These are phyloP conservation scores for Urostyla sp. DNA, from an alignment of 73 alveolate genomes.

Conservation along the genomic window DNA sequence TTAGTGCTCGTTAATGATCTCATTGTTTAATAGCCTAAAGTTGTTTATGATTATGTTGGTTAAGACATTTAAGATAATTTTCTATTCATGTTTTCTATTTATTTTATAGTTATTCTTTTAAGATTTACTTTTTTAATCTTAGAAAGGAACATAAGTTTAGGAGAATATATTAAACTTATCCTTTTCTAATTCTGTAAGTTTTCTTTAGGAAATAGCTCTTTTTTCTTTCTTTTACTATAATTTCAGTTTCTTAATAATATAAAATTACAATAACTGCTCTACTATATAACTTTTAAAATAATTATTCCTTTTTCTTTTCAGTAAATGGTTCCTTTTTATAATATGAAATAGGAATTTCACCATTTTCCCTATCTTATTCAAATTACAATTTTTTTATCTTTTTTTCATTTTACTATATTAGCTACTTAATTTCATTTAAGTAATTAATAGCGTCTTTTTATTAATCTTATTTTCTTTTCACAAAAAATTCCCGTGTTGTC, in stretches of 20 bases:
- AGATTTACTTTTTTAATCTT: background rate
- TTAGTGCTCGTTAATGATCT: background rate
- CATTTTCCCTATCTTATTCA: background rate
- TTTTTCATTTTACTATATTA: background rate
- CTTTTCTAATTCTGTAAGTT: slow-evolving; percentile 24
- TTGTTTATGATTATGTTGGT: background rate
- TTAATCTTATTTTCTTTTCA: background rate
- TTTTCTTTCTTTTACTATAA: slow-evolving; percentile 7
- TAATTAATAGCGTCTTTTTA: background rate
- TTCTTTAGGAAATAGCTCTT: slow-evolving; percentile 30
- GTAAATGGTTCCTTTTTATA: background rate
- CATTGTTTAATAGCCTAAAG: slow-evolving; percentile 16
- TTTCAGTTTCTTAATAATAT: background rate
- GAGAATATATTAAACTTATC: background rate
- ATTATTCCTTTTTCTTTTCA: background rate
- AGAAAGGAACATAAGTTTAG: background rate
- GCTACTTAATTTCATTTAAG: background rate
- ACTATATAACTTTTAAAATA: slow-evolving; percentile 8
- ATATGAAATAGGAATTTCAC: background rate
- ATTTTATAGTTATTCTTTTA: background rate
- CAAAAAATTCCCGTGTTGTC: slow-evolving; percentile 9
- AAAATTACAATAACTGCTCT: slow-evolving; percentile 11
- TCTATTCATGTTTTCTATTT: too few species aligned
- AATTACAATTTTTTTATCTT: background rate
- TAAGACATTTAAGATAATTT: background rate